phyloP scores from a whole-genome alignment of 2,329 filamentous ascomycete genomes.

The Lachnellula subtilissima region DNA sequence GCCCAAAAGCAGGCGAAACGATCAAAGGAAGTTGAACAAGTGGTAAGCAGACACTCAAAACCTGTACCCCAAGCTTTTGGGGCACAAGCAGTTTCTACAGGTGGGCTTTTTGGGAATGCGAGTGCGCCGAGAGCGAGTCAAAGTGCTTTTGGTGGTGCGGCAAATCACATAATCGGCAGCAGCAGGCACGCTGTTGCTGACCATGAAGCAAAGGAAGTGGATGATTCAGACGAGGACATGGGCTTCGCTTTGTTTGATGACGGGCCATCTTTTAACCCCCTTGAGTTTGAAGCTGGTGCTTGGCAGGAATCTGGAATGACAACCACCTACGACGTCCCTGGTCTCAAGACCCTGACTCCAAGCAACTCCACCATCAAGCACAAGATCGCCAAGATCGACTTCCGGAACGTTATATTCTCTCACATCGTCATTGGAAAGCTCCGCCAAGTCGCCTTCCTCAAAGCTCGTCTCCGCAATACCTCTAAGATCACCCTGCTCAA shows the following conservation, averaged over 20 bases:
- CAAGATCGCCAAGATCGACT: slow-evolving; percentile 52
- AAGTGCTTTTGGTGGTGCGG: not conserved
- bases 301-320: slow-evolving; percentile 57
- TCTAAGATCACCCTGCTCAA: slow-evolving; percentile 52
- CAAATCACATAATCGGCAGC: not conserved
- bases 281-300: slow-evolving; percentile 47
- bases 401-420: slow-evolving; percentile 47
- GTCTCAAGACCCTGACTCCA: slow-evolving; percentile 51
- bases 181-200: not conserved
- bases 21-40: not conserved
- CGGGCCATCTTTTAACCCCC: slow-evolving; percentile 8
- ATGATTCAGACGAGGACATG: slow-evolving; percentile 13
- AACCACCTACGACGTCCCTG: slow-evolving; percentile 54
- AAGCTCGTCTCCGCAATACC: slow-evolving; percentile 51
- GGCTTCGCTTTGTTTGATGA: slow-evolving; percentile 10
- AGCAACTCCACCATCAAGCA: slow-evolving; percentile 50
- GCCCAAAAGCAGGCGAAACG: not conserved
- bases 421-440: slow-evolving; percentile 59
- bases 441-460: slow-evolving; percentile 54
- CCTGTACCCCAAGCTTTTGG: not conserved
- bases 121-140: no score
- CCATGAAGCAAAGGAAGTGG: not conserved
- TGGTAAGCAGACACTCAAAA: not conserved
- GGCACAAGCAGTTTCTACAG: not conserved
- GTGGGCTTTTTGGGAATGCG: not conserved